These are phyloP conservation scores for Geosmithia putterillii DNA, from an alignment of 2,329 filamentous ascomycete genomes.

Conservation along the genomic window DNA sequence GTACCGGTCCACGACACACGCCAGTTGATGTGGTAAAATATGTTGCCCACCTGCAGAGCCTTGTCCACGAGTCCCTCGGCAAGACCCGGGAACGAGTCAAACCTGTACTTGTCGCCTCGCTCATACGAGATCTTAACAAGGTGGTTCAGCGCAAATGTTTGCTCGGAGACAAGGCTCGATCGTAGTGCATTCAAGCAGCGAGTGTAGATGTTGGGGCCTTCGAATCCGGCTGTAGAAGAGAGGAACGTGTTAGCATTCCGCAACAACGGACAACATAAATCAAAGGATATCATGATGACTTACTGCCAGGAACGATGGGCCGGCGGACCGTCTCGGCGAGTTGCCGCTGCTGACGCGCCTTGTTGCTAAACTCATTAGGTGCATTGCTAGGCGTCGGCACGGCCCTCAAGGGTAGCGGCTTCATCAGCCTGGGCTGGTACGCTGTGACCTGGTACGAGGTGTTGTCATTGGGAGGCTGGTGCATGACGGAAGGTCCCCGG, in stretches of 20 bases:
- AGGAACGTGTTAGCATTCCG: conserved; percentile 4
- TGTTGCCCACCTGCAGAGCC: conserved; percentile 60
- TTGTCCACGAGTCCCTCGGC: conserved; percentile 83
- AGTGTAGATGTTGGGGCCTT: conserved; percentile 83
- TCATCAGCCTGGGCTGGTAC: conserved; percentile 56
- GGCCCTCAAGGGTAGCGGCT: conserved; percentile 55
- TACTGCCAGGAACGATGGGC: conserved; percentile 49
- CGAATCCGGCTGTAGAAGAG: conserved; percentile 37
- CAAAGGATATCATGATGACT: conserved; percentile 15
- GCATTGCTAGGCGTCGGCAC: conserved; percentile 67
- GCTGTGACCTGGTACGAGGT: conserved; percentile 49
- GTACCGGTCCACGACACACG: conserved; percentile 53
- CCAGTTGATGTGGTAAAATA: conserved; percentile 80
- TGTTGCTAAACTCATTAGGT: conserved; percentile 45
- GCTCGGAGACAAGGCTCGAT: conserved; percentile 66
- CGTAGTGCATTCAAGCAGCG: conserved; percentile 75
- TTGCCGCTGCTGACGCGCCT: conserved; percentile 23
- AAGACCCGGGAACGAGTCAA: conserved; percentile 80
- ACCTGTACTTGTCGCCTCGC: conserved; percentile 88
- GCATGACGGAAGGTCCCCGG: conserved; percentile 30
- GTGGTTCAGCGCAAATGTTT: conserved; percentile 88
- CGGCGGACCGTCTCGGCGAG: conserved; percentile 22
- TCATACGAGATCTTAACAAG: conserved; percentile 93
- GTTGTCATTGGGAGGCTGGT: conserved; percentile 42
- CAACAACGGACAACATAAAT: too few species aligned